Conservation (phyloP, 768 basidiomycete species). For the Arthromyces matolae region DNA sequence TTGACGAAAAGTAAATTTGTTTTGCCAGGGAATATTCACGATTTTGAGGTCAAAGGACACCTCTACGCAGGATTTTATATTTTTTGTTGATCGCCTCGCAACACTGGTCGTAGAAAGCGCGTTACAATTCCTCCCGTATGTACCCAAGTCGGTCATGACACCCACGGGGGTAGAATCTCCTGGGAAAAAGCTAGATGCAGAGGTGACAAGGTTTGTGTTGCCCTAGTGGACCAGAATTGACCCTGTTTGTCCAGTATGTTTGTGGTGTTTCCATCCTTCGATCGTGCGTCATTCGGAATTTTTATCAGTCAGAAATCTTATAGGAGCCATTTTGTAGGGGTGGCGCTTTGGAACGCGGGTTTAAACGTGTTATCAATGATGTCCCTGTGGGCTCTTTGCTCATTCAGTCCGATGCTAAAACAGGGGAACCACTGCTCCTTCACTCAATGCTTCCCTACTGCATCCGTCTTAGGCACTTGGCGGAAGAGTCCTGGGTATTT, state of each 20-base stretch:
- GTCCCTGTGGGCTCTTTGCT: constrained; percentile 85
- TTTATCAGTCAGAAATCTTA: not conserved
- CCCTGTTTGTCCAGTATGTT: constrained; percentile 44
- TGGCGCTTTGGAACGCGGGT: constrained; percentile 85
- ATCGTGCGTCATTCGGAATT: constrained; percentile 52
- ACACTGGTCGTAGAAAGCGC: constrained; percentile 84
- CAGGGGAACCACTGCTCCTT: constrained; percentile 85
- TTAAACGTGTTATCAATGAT: constrained; percentile 84
- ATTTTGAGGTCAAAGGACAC: constrained; percentile 74
- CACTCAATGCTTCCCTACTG: constrained; percentile 76
- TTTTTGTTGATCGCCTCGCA: constrained; percentile 84
- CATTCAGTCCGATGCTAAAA: constrained; percentile 80
- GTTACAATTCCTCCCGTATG: constrained; percentile 76
- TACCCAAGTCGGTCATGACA: constrained; percentile 56
- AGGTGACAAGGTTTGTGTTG: too few relatives aligned
- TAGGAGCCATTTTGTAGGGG: constrained; percentile 47
- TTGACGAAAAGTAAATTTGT: not conserved
- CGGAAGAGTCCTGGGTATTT: constrained; percentile 76
- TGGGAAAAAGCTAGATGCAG: constrained; percentile 62
- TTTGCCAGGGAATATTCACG: constrained; percentile 79
- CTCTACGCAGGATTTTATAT: constrained; percentile 82
- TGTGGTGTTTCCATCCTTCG: constrained; percentile 90
- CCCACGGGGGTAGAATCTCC: constrained; percentile 52
- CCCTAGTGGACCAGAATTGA: not conserved
- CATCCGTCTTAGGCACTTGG: constrained; percentile 62